These are phyloP conservation scores for Croton laevigatus DNA, from an alignment of 441 rosid species.

Conservation along the genomic window DNA sequence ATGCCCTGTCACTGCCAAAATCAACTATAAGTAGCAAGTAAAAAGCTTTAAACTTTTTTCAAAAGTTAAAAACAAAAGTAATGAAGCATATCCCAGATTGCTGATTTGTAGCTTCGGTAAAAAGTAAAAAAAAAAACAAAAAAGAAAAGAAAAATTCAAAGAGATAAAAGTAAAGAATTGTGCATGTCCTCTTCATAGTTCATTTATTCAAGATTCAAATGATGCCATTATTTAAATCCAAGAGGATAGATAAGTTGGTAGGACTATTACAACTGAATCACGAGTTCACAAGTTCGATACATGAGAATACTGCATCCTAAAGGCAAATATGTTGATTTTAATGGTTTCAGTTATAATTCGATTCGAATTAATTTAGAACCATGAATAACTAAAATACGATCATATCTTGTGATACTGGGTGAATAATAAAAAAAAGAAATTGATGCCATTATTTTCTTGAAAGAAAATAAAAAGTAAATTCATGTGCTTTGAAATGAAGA, in stretches of 20 bases:
- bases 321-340: too few species aligned
- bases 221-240: too few species aligned
- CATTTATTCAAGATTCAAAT: background rate
- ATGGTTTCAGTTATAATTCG: too few species aligned
- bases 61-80: background rate
- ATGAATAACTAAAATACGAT: too few species aligned
- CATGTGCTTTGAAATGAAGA: background rate
- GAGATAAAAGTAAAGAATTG: background rate
- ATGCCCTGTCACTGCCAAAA: background rate
- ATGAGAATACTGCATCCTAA: too few species aligned
- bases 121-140: background rate
- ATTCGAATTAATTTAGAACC: too few species aligned
- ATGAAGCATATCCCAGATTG: background rate
- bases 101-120: background rate
- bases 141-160: too few species aligned
- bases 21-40: too few species aligned
- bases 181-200: background rate
- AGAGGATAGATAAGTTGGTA: too few species aligned
- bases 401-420: too few species aligned
- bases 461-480: slow-evolving; percentile 2
- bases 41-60: background rate
- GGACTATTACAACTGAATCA: too few species aligned
- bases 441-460: background rate
- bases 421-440: background rate
- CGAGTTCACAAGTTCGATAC: too few species aligned